Evolutionary conservation across 192 early-diverging fungal species (phyloP), one percentile per base, ranked within the genome.

Genomic region (Tieghemiomyces parasiticus): DNA sequence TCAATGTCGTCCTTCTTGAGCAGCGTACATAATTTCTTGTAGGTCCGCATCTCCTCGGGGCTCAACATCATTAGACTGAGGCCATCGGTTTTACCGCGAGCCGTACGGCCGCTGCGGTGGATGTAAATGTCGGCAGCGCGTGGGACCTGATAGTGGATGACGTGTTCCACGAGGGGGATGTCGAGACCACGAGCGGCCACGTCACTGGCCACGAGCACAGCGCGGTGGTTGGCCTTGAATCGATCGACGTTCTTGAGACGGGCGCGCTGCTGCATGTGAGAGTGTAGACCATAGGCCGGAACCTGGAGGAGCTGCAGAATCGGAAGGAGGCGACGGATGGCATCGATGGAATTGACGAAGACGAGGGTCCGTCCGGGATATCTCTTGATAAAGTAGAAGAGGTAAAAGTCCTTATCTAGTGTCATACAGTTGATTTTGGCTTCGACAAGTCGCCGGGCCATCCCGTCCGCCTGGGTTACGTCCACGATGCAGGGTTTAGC

Each of bases 131-230:
- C 92, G 28, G 87, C 82, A 9, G 85, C 85, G 20, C 92, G 81
- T 60, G 95, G 93, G 6, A 95, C 61, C 63, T 98, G 95, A 65
- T 93, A 98, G 65, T 98, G 95, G 33, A 98, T 85, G 3, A 98
- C 93, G 66, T 90, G 82, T 4, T 98, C 92, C 24, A 98, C 90
- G 38, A 73, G 29, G 0, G 91, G 88, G 34, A 98, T 93, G 74
- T 98, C 95, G 59, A 98, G 71, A 48, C 95, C 95, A 59, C 95
- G 84, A 0, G 93, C 91, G 2, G 95, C 95, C 26, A 98, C 95
- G 70, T 98, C 95, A 30, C 85, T 87, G n/a, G 93, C 89, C 42
- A 98, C 80, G 63, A 98, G 74, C 0, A 98, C 82, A 0, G 88
- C 85, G 52, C 80, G 76, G 3, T 70, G 52, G 22, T 82, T 79